Evolutionary conservation across 2,329 filamentous ascomycete genomes (phyloP).

Genomic region (Gaeumannomyces tritici): DNA sequence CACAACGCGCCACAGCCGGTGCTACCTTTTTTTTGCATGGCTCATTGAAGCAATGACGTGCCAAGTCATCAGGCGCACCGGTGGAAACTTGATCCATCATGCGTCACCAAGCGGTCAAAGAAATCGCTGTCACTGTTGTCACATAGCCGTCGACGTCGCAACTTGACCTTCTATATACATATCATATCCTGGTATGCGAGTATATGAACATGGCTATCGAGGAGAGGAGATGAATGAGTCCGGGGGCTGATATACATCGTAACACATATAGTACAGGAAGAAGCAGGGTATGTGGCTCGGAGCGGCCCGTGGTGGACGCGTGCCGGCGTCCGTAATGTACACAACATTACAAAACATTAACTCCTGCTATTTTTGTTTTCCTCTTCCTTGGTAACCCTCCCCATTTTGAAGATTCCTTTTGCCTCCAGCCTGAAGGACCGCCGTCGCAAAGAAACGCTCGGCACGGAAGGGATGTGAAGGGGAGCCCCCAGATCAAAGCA

Average conservation of each 20-base stretch:
- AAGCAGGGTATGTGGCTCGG: not conserved
- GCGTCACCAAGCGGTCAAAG: too few relatives aligned
- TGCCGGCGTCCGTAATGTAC: not conserved
- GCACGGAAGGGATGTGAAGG: not conserved
- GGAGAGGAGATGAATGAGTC: not conserved
- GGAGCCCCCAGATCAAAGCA: not conserved
- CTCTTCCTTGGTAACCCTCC: not conserved
- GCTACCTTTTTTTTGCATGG: too few relatives aligned
- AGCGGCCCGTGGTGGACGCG: not conserved
- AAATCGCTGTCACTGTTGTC: too few relatives aligned
- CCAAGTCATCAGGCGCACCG: not conserved
- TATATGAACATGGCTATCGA: not conserved
- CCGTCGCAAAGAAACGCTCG: not conserved
- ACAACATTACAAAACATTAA: not conserved
- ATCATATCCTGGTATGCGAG: not conserved
- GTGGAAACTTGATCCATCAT: not conserved
- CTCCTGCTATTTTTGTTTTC: not conserved
- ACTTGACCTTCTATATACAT: too few relatives aligned
- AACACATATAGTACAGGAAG: not conserved
- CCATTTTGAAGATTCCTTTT: not conserved
- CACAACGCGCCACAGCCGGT: too few relatives aligned
- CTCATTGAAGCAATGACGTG: not conserved
- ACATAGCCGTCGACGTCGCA: too few relatives aligned
- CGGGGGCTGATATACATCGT: not conserved
- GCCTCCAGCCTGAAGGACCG: not conserved